Evolutionary conservation across 495 filamentous ascomycete genomes (phyloP).

Genomic region (Aspergillus wentii): DNA sequence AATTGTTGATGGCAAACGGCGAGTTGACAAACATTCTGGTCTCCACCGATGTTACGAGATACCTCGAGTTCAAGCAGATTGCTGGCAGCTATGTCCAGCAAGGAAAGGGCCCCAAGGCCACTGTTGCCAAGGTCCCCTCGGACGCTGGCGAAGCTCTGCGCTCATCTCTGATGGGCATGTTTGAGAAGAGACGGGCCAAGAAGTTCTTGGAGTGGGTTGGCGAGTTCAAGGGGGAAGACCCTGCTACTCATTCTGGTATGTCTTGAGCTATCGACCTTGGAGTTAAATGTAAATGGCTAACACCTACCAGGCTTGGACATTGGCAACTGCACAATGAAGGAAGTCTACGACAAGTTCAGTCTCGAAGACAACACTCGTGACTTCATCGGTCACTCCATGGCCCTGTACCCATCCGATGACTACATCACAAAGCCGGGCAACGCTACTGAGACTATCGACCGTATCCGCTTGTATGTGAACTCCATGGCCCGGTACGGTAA

Average conservation of each 20-base stretch:
- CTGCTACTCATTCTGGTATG: conserved; percentile 81
- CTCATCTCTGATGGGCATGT: conserved; percentile 92
- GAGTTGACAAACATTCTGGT: conserved; percentile 97
- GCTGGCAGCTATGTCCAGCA: conserved; percentile 97
- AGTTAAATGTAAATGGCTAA: no score
- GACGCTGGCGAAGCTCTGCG: conserved; percentile 86
- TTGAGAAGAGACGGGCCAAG: conserved; percentile 96
- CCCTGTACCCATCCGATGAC: conserved; percentile 81
- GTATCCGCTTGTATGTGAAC: conserved; percentile 94
- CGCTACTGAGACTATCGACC: conserved; percentile 83
- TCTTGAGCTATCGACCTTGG: no score
- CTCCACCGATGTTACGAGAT: conserved; percentile 93
- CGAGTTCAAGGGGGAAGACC: conserved; percentile 77
- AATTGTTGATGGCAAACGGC: conserved; percentile 96
- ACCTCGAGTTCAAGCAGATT: conserved; percentile 98
- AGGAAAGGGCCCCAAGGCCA: conserved; percentile 70
- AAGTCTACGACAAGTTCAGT: conserved; percentile 95
- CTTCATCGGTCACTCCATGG: conserved; percentile 98
- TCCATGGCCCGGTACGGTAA: conserved; percentile 97
- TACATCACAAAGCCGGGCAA: conserved; percentile 70
- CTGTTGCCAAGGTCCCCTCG: conserved; percentile 93
- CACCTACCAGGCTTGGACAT: conserved; percentile 70
- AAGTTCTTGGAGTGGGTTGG: conserved; percentile 97
- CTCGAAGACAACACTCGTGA: conserved; percentile 89
- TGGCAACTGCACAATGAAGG: conserved; percentile 77